Base-by-base conservation (phyloP, 1,284 basidiomycete species). In the Melampsora larici-populina region DNA sequence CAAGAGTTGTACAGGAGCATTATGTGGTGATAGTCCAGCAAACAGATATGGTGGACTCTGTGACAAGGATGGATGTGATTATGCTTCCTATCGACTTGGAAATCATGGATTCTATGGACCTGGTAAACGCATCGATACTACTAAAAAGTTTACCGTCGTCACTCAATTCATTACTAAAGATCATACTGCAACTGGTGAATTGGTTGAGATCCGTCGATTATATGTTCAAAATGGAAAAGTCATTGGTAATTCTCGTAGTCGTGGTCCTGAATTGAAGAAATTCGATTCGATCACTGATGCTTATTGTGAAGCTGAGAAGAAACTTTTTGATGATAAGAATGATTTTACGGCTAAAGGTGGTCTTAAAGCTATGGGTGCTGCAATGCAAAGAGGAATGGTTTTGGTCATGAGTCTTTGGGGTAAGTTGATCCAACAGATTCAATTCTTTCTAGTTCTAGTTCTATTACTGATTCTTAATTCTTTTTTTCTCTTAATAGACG, bases 401-500 rank as follows among this genome's bases (percentile, higher is more conserved):
- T 33, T 73, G 18, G 58, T 65, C n/a, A 63, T 73, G 58, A 64
- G 33, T 11, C 36, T 73, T 51, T 73, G 70, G 70, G 70, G 33
- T 58, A 58, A 71, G 15, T 46, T 46, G 13, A 15, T 17, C 11
- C 17, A 4, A 15, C 15, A 1, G 15, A 46, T 15, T 15, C 4
- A 15, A 11, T 1, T 15, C 11, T 1, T 46, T 46, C 15, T 4
- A 13, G 11, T 46, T 4, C 43, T 46, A 0, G 43, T 46, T 46
- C 43, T 46, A 4, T 46, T 46, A 2, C 43, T 46, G 43, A 46
- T 46, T 46, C 43, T 46, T 15, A 46, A 15, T 46, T 1, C 17
- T 46, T 46, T 15, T 46, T 15, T 15, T 15, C 15, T 46, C 80
- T 81, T 89, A 79, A 88, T 87, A 87, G 87, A 88, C 80, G 88